A percentile compares a stretch with the other conserved stretches of the same genome.
Conservation (phyloP, 2,329 filamentous ascomycete genomes). For the Cladosporium austrohemisphaericum region DNA sequence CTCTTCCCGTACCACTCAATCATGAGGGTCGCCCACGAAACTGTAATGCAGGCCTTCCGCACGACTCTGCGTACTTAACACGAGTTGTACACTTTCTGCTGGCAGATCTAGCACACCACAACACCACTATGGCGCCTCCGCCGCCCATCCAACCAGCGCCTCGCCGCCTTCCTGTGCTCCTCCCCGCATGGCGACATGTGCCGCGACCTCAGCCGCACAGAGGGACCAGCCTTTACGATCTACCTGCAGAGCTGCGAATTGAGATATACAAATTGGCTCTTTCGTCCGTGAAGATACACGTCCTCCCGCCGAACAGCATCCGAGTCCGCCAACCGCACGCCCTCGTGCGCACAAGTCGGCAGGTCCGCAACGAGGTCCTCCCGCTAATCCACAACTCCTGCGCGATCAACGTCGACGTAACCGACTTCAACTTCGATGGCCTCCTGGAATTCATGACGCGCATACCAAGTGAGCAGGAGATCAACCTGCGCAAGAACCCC, state of each 20-base stretch:
- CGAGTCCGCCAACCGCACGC: slow-evolving; percentile 23
- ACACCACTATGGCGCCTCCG: neutral
- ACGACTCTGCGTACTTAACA: neutral
- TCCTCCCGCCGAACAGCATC: slow-evolving; percentile 22
- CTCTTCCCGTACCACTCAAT: neutral
- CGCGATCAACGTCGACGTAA: slow-evolving; percentile 28
- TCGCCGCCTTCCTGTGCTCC: slow-evolving; percentile 5
- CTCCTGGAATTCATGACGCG: slow-evolving; percentile 29
- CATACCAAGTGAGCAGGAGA: slow-evolving; percentile 28
- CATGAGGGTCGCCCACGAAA: neutral
- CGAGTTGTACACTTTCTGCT: neutral
- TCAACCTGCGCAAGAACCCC: slow-evolving; percentile 28
- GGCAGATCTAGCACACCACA: neutral
- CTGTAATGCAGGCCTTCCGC: neutral
- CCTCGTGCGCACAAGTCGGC: slow-evolving; percentile 25
- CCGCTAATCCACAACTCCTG: slow-evolving; percentile 30
- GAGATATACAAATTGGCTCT: slow-evolving; percentile 32
- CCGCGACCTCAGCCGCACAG: neutral
- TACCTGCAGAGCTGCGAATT: slow-evolving; percentile 32
- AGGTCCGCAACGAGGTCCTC: slow-evolving; percentile 31
- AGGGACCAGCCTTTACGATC: slow-evolving; percentile 26
- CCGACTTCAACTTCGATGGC: slow-evolving; percentile 32
- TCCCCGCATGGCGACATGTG: slow-evolving; percentile 2
- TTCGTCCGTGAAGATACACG: slow-evolving; percentile 28
- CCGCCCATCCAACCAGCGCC: slow-evolving; percentile 1